Evolutionary conservation across 202 grass and related monocot genomes (phyloP), one percentile per base, ranked within the genome.

Genomic region (Cymbopogon flexuosus): DNA sequence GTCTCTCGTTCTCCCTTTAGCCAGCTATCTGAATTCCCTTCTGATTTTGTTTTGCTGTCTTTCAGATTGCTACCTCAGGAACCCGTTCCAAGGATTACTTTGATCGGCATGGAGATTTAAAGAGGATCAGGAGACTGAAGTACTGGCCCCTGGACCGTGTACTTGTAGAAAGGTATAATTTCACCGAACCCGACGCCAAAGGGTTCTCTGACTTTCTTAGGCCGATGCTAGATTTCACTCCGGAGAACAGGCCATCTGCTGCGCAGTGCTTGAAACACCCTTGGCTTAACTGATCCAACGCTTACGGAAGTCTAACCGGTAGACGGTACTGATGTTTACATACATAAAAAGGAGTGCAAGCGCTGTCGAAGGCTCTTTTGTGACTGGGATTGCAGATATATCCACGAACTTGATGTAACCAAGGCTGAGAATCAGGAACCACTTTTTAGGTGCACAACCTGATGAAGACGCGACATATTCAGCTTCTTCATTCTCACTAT

Each of bases 1-100:
- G 42, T 40, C 14, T 66, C 37, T 10, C 5, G 4, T 30, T 11
- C 29, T 27, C 46, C 61, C 63, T 82, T 11, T 66, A 8, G 59
- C 60, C 40, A 67, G 3, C 21, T 46, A 22, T 65, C 27, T 65
- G 27, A 16, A 36, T 43, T 46, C 27, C 8, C 31, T 13, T 58
- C 61, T 80, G 42, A 84, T 12, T 6, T 62, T 88, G 21, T 41
- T 39, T 33, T 39, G 22, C 31, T 71, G 2, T 76, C 6, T 85
- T 68, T 59, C 86, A 93, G 91, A 88, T 97, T 78, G 89, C 94
- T 81, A 60, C 27, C 42, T 84, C 89, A 9, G 89, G 94, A 39
- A 75, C 85, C 66, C 84, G 78, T 65, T 93, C 91, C 13, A 93
- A 89, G 65, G 94, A 90, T 60, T 97, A 92, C 86, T 97, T 97